Evolutionary conservation across 805 yeast species (phyloP), one percentile per base, ranked within the genome.

Genomic region (Yamadazyma philogaea): DNA sequence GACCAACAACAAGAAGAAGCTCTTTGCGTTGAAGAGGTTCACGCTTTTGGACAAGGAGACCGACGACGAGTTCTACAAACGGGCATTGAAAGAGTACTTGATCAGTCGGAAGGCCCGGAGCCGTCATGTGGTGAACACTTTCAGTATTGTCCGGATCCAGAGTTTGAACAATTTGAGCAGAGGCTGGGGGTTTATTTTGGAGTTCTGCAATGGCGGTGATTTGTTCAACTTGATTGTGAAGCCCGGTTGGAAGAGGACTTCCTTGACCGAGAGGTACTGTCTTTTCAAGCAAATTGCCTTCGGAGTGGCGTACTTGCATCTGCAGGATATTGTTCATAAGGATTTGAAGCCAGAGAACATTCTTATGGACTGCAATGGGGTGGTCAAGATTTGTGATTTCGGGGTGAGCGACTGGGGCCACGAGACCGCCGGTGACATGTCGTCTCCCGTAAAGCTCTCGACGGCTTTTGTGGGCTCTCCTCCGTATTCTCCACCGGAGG

Each of bases 401-500:
- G 93, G 93, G 45, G 84, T 84, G 27, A 78, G 86, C 39, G 82
- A 77, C 40, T 77, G 76, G 56, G 85, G 82, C 14, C 82, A 80
- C 57, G 74, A 63, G 39, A 67, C 59, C 16, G 77, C 76, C 1
- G 74, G 76, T 1, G 77, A 84, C 59, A 63, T 74, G 16, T 50
- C 59, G 0, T 69, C 78, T 18, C 66, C 68, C 3, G 48, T 75
- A 10, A 62, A 61, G 38, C 36, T 54, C 24, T 61, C 74, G 51
- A 65, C 73, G 32, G 66, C 78, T 1, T 74, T 75, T 57, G 83
- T 84, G 33, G 93, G 95, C 1, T 83, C 90, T 1, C 87, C 93
- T 3, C 93, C 93, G 1, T 85, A 83, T 59, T 78, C 83, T 10
- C 80, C 91, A 4, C 93, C 95, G 1, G 93, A 85, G 60, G 86